Conservation (phyloP, 495 filamentous ascomycete genomes). For the Cetradonia linearis region DNA sequence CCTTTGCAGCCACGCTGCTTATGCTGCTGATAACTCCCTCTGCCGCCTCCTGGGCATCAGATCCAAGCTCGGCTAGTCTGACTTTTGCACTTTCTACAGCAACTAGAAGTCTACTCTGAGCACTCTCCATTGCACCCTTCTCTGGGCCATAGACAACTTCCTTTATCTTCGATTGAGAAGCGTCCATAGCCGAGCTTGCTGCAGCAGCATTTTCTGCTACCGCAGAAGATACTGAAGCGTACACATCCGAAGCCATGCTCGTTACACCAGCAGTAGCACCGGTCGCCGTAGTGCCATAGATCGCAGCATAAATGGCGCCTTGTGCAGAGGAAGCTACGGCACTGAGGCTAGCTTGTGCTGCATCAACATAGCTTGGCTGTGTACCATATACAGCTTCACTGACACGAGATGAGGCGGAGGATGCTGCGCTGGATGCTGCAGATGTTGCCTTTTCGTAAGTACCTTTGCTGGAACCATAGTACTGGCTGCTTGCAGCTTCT, state of each 20-base stretch:
- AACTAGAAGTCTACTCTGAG: slow-evolving; percentile 36
- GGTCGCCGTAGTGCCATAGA: slow-evolving; percentile 43
- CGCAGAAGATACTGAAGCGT: slow-evolving; percentile 27
- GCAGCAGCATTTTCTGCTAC: slow-evolving; percentile 30
- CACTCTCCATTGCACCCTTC: slow-evolving; percentile 46
- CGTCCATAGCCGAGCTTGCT: slow-evolving; percentile 25
- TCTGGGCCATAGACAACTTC: slow-evolving; percentile 39
- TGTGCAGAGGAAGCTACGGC: slow-evolving; percentile 43
- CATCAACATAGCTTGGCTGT: slow-evolving; percentile 39
- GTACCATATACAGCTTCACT: slow-evolving; percentile 50
- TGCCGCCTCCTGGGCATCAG: slow-evolving; percentile 33
- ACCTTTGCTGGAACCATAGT: slow-evolving; percentile 51
- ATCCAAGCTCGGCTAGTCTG: slow-evolving; percentile 37
- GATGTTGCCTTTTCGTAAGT: slow-evolving; percentile 44
- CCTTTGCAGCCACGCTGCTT: slow-evolving; percentile 34
- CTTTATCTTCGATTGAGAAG: slow-evolving; percentile 25
- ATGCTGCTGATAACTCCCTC: slow-evolving; percentile 39
- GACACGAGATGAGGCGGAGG: slow-evolving; percentile 37
- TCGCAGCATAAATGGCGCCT: slow-evolving; percentile 40
- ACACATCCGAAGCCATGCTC: slow-evolving; percentile 30
- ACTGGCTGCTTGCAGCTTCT: slow-evolving; percentile 47
- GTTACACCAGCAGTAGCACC: slow-evolving; percentile 31
- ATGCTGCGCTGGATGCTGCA: slow-evolving; percentile 40
- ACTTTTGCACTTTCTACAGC: slow-evolving; percentile 43
- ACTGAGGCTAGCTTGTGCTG: slow-evolving; percentile 39